Evolutionary conservation across 192 early-diverging fungal genomes (phyloP).

Genomic region (Coemansia sp.): DNA sequence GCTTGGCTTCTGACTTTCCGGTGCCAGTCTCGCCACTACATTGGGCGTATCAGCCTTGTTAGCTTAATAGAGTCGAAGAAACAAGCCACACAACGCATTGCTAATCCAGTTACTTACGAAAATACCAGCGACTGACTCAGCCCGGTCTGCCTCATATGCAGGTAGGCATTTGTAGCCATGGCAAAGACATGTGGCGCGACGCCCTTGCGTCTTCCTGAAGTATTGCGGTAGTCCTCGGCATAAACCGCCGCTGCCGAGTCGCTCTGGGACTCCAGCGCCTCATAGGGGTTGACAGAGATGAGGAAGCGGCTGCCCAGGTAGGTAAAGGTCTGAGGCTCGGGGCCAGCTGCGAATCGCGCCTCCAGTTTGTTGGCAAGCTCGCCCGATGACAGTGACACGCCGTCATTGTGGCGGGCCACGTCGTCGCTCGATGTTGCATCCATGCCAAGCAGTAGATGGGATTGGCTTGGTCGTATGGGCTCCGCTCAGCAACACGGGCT

Average conservation of each 20-base stretch:
- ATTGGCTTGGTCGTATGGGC: not conserved
- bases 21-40: conserved; percentile 82
- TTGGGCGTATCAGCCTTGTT: conserved; percentile 1
- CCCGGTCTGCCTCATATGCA: conserved; percentile 83
- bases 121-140: conserved; percentile 89
- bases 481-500: not conserved
- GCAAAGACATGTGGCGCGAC: conserved; percentile 82
- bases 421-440: conserved; percentile 41
- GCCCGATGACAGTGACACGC: conserved; percentile 40
- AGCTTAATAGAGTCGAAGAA: not conserved
- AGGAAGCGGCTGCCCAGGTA: conserved; percentile 66
- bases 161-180: conserved; percentile 77
- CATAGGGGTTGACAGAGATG: conserved; percentile 67
- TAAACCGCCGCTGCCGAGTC: conserved; percentile 68
- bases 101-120: conserved; percentile 59
- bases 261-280: conserved; percentile 59
- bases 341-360: conserved; percentile 50
- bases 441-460: conserved; percentile 11
- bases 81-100: not conserved
- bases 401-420: conserved; percentile 48
- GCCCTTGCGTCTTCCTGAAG: conserved; percentile 48
- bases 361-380: conserved; percentile 54
- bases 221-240: conserved; percentile 69
- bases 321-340: conserved; percentile 61
- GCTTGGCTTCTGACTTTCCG: conserved; percentile 82